phyloP scores from a whole-genome alignment of 768 basidiomycete species.

The Termitomyces titanicus region DNA sequence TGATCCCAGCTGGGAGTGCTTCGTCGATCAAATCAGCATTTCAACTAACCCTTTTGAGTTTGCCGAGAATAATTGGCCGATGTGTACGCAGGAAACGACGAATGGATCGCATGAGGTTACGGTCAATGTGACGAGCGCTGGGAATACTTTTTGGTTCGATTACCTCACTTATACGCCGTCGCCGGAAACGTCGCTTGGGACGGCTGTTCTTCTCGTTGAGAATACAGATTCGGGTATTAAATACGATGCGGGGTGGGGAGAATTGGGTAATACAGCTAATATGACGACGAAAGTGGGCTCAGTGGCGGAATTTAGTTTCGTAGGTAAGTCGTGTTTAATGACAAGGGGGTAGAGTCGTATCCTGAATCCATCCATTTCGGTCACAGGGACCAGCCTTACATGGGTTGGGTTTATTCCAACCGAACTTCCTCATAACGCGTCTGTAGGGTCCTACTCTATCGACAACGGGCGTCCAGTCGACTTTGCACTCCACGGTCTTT shows the following conservation, averaged over 20 bases:
- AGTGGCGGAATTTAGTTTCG: constrained; percentile 2
- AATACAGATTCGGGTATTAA: constrained; percentile 1
- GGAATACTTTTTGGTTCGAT: constrained; percentile 28
- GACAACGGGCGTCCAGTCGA: background rate
- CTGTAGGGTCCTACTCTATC: background rate
- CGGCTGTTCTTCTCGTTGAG: constrained; percentile 4
- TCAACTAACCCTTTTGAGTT: constrained; percentile 5
- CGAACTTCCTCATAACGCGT: background rate
- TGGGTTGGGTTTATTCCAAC: constrained; percentile 8
- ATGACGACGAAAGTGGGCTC: constrained; percentile 3
- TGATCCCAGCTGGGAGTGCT: constrained; percentile 24
- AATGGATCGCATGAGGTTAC: constrained; percentile 22
- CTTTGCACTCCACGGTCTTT: background rate
- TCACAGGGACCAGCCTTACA: constrained; percentile 4
- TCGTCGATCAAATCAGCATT: constrained; percentile 20
- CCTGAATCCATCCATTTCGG: background rate
- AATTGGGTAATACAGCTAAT: constrained; percentile 3
- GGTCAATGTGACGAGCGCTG: constrained; percentile 16
- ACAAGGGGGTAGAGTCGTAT: too few species aligned
- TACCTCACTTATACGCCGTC: constrained; percentile 22
- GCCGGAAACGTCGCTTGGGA: background rate
- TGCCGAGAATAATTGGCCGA: constrained; percentile 16
- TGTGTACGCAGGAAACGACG: constrained; percentile 16
- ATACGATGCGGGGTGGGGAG: background rate
- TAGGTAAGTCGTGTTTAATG: constrained; percentile 7